These are phyloP conservation scores for Pilatotrama ljubarskyi DNA, from an alignment of 768 basidiomycete species.

Conservation along the genomic window DNA sequence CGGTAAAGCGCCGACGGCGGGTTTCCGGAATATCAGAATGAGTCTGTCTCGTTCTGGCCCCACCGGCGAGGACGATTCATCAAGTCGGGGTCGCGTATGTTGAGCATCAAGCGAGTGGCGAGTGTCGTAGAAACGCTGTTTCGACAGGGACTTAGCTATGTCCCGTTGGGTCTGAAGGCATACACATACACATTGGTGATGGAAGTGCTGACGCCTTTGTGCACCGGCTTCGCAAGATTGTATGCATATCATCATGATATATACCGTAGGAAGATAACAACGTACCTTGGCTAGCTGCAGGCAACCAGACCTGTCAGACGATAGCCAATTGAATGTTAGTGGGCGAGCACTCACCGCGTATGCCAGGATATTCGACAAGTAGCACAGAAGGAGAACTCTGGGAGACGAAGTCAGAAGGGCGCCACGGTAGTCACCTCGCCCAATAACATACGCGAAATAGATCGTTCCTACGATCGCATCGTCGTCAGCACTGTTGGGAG, in stretches of 20 bases:
- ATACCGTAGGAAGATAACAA: too few relatives aligned
- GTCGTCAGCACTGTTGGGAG: background rate
- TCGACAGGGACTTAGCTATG: background rate
- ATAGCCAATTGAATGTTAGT: background rate
- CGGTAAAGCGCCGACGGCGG: too few relatives aligned
- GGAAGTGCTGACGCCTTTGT: constrained; percentile 7
- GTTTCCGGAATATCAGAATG: background rate
- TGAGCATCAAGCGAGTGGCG: constrained; percentile 15
- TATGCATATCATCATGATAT: too few relatives aligned
- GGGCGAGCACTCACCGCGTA: background rate
- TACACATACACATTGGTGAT: constrained; percentile 7
- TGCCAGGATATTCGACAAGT: constrained; percentile 4
- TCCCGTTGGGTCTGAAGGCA: background rate
- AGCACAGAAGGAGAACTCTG: constrained; percentile 3
- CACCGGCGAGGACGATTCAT: background rate
- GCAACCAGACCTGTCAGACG: background rate
- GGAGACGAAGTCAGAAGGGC: too few relatives aligned
- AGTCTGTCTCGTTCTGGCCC: background rate
- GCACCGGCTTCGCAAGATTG: background rate
- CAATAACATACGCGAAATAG: constrained; percentile 1
- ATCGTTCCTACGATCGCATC: background rate
- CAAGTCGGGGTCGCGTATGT: constrained; percentile 15
- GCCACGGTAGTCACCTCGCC: background rate
- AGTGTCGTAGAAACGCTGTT: constrained; percentile 13
- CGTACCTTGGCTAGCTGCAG: background rate